Evolutionary conservation across 139 green algal species (phyloP).

Genomic region (Chloropicon primus): DNA sequence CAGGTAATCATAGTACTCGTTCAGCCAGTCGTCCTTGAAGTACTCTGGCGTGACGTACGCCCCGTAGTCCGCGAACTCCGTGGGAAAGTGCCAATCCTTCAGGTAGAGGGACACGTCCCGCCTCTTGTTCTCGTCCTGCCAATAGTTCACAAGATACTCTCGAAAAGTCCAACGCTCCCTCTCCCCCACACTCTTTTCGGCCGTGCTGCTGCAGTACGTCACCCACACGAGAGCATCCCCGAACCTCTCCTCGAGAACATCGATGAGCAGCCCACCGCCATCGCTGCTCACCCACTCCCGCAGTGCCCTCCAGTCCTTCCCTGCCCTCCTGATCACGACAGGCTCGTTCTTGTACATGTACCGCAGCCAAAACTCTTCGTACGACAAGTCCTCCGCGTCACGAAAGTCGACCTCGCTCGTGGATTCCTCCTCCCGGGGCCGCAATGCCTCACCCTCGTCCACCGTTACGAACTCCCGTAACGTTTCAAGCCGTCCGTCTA

Average conservation of each 20-base stretch:
- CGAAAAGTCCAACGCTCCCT: slow-evolving; percentile 21
- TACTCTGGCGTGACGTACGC: slow-evolving; percentile 47
- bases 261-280: slow-evolving; percentile 19
- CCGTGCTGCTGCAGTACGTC: slow-evolving; percentile 28
- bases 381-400: slow-evolving; percentile 24
- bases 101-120: slow-evolving; percentile 39
- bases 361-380: slow-evolving; percentile 31
- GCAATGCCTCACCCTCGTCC: background rate
- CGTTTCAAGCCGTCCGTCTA: background rate
- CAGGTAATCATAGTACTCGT: slow-evolving; percentile 52
- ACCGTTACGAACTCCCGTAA: background rate
- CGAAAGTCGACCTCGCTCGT: slow-evolving; percentile 2
- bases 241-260: slow-evolving; percentile 19
- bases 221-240: slow-evolving; percentile 24
- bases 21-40: slow-evolving; percentile 81
- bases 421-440: background rate
- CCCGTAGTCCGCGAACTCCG: slow-evolving; percentile 40
- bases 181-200: background rate
- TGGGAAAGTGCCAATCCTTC: slow-evolving; percentile 81
- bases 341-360: slow-evolving; percentile 53
- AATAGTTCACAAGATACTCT: slow-evolving; percentile 31
- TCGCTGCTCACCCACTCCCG: slow-evolving; percentile 26
- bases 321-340: slow-evolving; percentile 39
- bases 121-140: slow-evolving; percentile 11
- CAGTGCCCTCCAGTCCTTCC: slow-evolving; percentile 23